Evolutionary conservation across 345 rosid species (phyloP).

Genomic region (Salix viminalis): DNA sequence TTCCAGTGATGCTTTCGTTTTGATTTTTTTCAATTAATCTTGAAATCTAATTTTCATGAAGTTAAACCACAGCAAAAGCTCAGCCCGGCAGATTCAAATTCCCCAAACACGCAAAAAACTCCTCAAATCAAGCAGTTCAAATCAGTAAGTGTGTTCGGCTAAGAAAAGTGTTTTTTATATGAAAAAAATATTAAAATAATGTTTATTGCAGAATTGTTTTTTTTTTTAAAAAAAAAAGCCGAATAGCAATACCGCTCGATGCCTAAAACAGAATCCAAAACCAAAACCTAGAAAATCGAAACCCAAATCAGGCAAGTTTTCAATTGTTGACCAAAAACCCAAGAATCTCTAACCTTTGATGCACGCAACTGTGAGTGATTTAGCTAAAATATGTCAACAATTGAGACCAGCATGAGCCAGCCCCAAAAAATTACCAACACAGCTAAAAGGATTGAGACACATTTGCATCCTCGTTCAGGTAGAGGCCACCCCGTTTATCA

Average conservation of each 20-base stretch:
- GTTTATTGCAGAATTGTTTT: too few species aligned
- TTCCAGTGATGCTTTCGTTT: too few species aligned
- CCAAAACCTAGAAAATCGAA: background rate
- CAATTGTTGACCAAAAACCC: background rate
- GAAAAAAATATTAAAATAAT: too few species aligned
- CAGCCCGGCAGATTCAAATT: background rate
- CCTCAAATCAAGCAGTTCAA: background rate
- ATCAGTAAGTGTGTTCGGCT: background rate
- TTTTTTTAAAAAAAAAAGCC: too few species aligned
- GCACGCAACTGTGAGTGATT: background rate
- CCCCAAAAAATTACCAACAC: slow-evolving; percentile 5
- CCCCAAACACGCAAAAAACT: background rate
- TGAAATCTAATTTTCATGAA: too few species aligned
- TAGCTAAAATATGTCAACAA: background rate
- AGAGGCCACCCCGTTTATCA: slow-evolving; percentile 70
- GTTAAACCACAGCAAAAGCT: background rate
- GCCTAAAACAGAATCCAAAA: background rate
- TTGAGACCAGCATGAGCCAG: background rate
- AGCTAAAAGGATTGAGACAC: slow-evolving; percentile 4
- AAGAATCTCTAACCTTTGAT: background rate
- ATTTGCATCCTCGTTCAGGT: slow-evolving; percentile 53
- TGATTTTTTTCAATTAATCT: too few species aligned
- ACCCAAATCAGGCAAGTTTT: background rate
- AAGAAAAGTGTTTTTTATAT: too few species aligned
- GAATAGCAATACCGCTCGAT: too few species aligned